Conservation (phyloP, 208 protist genomes). For the Trypanosoma boissoni region DNA sequence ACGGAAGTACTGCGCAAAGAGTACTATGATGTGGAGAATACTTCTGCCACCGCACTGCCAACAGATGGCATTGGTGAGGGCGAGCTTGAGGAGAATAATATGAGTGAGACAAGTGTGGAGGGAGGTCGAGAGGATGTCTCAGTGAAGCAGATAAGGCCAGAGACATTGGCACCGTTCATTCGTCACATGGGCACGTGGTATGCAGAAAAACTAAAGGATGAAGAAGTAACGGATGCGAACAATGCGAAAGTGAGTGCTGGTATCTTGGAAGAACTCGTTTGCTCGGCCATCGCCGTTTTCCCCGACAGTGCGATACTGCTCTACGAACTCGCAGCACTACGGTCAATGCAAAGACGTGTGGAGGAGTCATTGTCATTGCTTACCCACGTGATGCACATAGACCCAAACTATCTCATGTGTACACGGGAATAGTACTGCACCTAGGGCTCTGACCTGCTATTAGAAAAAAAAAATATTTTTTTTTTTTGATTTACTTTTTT, state of each 20-base stretch:
- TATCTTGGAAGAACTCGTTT: conserved; percentile 13
- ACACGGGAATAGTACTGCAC: too few species aligned
- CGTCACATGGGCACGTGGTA: conserved; percentile 2
- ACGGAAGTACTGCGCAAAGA: conserved; percentile 5
- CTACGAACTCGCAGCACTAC: conserved; percentile 14
- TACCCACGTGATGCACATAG: conserved; percentile 1
- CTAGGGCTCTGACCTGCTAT: too few species aligned
- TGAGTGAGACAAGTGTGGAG: neutral
- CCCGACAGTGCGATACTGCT: conserved; percentile 3
- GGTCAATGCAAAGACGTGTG: conserved; percentile 11
- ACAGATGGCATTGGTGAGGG: neutral
- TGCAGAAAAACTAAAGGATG: neutral
- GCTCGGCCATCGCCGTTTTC: neutral
- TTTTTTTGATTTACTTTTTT: too few species aligned
- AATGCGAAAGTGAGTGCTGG: neutral
- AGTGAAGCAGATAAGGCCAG: neutral
- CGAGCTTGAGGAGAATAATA: neutral
- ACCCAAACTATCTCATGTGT: conserved; percentile 19
- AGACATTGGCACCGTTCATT: conserved; percentile 9
- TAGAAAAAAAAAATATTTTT: too few species aligned
- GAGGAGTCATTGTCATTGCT: conserved; percentile 15
- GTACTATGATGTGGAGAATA: too few species aligned
- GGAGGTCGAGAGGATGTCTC: neutral
- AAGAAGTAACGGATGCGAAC: neutral
- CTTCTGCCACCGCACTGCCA: too few species aligned